phyloP scores from a whole-genome alignment of 1,284 basidiomycete species.

The Sporisorium exsertum region DNA sequence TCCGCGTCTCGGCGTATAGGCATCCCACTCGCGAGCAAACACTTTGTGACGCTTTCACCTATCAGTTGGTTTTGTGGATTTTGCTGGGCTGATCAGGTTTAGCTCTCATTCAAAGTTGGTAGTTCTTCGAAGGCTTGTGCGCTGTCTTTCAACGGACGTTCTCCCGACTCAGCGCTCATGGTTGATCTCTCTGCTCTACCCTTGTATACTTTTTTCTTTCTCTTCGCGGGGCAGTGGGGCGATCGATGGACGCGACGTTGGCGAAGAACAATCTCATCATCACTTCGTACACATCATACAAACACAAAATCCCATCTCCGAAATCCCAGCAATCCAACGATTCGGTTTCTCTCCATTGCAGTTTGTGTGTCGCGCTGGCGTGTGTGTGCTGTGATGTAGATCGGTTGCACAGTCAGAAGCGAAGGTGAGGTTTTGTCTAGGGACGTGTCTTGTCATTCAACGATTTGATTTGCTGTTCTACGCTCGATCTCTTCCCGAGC shows the following conservation, averaged over 20 bases:
- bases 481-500: no score
- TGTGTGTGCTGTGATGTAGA: neutral
- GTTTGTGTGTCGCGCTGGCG: neutral
- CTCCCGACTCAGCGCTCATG: neutral
- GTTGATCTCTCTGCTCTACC: neutral
- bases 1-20: slow-evolving; percentile 13
- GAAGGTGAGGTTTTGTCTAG: no score
- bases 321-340: slow-evolving; percentile 2
- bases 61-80: slow-evolving; percentile 26
- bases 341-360: neutral
- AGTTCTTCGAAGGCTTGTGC: neutral
- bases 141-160: slow-evolving; percentile 8
- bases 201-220: slow-evolving; percentile 7
- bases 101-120: neutral
- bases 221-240: neutral
- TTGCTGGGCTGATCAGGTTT: slow-evolving; percentile 30
- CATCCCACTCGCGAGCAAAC: neutral
- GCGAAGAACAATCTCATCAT: slow-evolving; percentile 1
- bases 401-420: no score
- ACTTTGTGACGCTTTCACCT: neutral
- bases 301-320: neutral
- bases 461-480: no score
- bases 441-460: neutral
- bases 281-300: neutral
- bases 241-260: neutral